phyloP scores from a whole-genome alignment of 345 rosid species.

The Aquilaria yunnanensis region DNA sequence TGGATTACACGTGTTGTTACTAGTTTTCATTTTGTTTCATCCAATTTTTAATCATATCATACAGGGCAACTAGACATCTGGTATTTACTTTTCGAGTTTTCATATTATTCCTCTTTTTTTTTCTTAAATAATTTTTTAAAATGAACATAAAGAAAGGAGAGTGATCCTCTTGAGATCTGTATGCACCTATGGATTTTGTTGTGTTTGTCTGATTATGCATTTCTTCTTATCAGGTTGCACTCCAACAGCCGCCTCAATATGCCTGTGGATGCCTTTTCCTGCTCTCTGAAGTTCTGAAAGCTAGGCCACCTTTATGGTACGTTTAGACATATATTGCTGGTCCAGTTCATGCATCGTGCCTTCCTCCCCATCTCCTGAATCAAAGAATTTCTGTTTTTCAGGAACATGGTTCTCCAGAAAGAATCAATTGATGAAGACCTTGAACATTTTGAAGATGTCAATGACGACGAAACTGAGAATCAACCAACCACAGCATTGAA shows the following conservation, averaged over 20 bases:
- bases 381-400: constrained; percentile 16
- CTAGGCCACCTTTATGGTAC: constrained; percentile 85
- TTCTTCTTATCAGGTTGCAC: constrained; percentile 59
- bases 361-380: too few relatives aligned
- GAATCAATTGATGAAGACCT: constrained; percentile 81
- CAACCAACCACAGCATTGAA: constrained; percentile 21
- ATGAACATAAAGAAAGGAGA: too few relatives aligned
- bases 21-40: too few relatives aligned
- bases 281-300: constrained; percentile 88
- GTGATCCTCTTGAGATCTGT: too few relatives aligned
- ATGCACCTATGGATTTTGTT: too few relatives aligned
- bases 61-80: too few relatives aligned
- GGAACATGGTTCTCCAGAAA: constrained; percentile 79
- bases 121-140: too few relatives aligned
- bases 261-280: constrained; percentile 95
- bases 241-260: constrained; percentile 92
- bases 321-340: constrained; percentile 7
- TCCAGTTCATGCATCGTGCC: not conserved
- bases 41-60: too few relatives aligned
- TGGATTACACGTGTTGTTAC: too few relatives aligned
- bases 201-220: too few relatives aligned
- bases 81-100: too few relatives aligned
- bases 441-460: constrained; percentile 89
- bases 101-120: too few relatives aligned
- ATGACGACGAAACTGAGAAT: constrained; percentile 65